phyloP scores from a whole-genome alignment of 225 moss, liverwort and hornwort species.

The Polytrichum commune region DNA sequence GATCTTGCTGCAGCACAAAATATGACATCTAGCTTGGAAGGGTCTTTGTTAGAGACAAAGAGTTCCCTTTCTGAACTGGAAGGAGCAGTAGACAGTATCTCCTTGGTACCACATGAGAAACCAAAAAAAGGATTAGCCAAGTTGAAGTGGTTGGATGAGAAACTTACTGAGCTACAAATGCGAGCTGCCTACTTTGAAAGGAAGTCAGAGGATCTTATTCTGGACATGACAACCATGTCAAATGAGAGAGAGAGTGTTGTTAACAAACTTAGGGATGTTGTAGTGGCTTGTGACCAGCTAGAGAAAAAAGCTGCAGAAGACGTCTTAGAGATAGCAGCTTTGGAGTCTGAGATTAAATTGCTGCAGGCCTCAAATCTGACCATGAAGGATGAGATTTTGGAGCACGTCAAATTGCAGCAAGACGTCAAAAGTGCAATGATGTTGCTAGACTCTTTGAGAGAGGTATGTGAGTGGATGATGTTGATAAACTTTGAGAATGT shows the following conservation, averaged over 20 bases:
- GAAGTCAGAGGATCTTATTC: conserved; percentile 35
- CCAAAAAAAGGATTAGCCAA: conserved; percentile 23
- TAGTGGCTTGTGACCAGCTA: conserved; percentile 15
- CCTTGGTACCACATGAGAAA: conserved; percentile 11
- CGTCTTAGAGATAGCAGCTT: conserved; percentile 19
- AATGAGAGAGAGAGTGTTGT: conserved; percentile 25
- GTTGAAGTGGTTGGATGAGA: conserved; percentile 28
- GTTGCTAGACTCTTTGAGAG: conserved; percentile 20
- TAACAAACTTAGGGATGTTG: conserved; percentile 28
- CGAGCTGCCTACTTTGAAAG: conserved; percentile 23
- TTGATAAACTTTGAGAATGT: background rate
- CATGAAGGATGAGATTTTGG: conserved; percentile 27
- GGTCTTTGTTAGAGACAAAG: conserved; percentile 29
- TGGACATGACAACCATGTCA: conserved; percentile 28
- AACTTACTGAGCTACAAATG: conserved; percentile 23
- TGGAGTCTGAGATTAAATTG: conserved; percentile 32
- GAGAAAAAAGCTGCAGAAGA: conserved; percentile 20
- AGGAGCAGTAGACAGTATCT: conserved; percentile 28
- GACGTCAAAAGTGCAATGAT: conserved; percentile 27
- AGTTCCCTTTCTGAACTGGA: conserved; percentile 20
- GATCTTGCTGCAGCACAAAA: conserved; percentile 22
- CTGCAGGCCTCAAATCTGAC: conserved; percentile 16
- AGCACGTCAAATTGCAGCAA: conserved; percentile 20
- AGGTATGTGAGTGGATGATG: conserved; percentile 14
- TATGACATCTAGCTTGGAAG: conserved; percentile 17